These are phyloP conservation scores for Tricholoma furcatifolium DNA, from an alignment of 768 basidiomycete genomes.

Conservation along the genomic window DNA sequence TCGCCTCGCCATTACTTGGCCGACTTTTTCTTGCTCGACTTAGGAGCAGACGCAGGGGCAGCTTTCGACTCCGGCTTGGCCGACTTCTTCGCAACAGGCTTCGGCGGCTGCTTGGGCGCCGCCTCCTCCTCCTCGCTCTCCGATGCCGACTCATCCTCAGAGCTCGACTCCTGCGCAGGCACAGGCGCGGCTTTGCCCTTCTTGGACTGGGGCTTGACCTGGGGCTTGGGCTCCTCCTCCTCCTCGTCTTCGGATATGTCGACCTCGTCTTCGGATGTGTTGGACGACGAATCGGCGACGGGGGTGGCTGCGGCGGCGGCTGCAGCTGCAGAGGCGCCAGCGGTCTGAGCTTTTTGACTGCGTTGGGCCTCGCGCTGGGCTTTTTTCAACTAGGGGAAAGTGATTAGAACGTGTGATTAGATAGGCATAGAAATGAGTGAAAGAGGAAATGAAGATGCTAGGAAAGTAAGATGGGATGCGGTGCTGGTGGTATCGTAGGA, in stretches of 20 bases:
- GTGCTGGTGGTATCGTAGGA: neutral
- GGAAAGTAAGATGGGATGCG: neutral
- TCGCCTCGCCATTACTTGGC: conserved; percentile 7
- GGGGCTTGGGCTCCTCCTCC: conserved; percentile 3
- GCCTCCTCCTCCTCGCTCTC: conserved; percentile 20
- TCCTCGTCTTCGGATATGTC: conserved; percentile 39
- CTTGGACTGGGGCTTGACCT: conserved; percentile 13
- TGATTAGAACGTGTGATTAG: neutral
- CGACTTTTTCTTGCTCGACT: conserved; percentile 29
- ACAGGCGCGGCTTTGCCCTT: conserved; percentile 24
- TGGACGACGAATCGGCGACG: conserved; percentile 27
- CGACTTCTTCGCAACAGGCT: conserved; percentile 29
- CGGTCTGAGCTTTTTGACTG: conserved; percentile 5
- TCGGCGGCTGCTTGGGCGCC: conserved; percentile 19
- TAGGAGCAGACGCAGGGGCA: conserved; percentile 16
- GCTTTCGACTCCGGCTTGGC: conserved; percentile 14
- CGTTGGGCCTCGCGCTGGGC: conserved; percentile 12
- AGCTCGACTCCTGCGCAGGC: conserved; percentile 22
- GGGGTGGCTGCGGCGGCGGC: conserved; percentile 14
- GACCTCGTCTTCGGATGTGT: conserved; percentile 28
- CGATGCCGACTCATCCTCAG: conserved; percentile 25
- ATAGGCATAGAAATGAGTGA: neutral
- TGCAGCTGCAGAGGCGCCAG: conserved; percentile 11
- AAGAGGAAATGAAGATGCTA: neutral
- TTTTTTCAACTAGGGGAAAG: conserved; percentile 22